Conservation (phyloP, 2,329 filamentous ascomycete species). For the Pezizomycotina sp. region DNA sequence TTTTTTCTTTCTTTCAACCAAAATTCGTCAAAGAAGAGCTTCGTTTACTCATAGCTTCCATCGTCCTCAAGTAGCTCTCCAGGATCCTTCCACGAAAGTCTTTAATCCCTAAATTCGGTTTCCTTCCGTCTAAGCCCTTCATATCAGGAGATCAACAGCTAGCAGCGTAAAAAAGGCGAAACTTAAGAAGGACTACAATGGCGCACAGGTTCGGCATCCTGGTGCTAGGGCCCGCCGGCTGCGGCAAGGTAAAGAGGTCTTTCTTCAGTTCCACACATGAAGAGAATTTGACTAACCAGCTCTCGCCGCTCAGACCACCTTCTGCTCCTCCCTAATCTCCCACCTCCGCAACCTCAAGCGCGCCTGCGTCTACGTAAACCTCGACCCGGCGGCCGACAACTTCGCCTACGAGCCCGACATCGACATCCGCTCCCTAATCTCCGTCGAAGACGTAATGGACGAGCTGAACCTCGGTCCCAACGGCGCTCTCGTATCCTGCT, state of each 20-base stretch:
- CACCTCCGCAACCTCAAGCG: slow-evolving; percentile 53
- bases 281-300: too few relatives aligned
- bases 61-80: too few relatives aligned
- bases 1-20: too few relatives aligned
- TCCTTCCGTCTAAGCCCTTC: too few relatives aligned
- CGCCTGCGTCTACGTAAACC: slow-evolving; percentile 48
- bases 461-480: slow-evolving; percentile 82
- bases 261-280: neutral
- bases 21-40: too few relatives aligned
- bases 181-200: slow-evolving; percentile 6
- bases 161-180: too few relatives aligned
- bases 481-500: slow-evolving; percentile 86
- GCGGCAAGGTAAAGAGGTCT: slow-evolving; percentile 55
- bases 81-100: too few relatives aligned
- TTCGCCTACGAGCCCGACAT: slow-evolving; percentile 86
- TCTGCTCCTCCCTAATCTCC: slow-evolving; percentile 83
- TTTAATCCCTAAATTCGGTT: too few relatives aligned
- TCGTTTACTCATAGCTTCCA: too few relatives aligned
- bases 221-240: slow-evolving; percentile 90
- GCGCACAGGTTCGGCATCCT: slow-evolving; percentile 82
- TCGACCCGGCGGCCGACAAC: slow-evolving; percentile 85
- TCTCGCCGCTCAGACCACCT: slow-evolving; percentile 88
- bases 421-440: slow-evolving; percentile 90
- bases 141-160: too few relatives aligned
- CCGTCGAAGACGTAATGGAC: slow-evolving; percentile 90